phyloP scores from a whole-genome alignment of 2,329 filamentous ascomycete species.

The Colletotrichum godetiae region DNA sequence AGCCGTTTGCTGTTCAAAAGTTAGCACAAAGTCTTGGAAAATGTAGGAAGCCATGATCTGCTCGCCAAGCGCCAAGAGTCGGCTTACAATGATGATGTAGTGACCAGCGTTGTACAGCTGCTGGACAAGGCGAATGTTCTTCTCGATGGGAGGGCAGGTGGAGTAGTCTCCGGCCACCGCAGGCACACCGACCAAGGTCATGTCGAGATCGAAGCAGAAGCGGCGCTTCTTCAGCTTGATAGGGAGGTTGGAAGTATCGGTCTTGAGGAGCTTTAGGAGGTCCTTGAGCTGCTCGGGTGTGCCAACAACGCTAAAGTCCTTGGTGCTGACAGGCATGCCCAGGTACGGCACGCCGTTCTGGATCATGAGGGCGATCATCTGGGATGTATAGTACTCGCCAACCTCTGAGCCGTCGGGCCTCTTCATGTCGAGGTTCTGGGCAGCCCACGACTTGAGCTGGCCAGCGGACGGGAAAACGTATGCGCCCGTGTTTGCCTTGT shows the following conservation, averaged over 20 bases:
- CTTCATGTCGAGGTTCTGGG: conserved; percentile 39
- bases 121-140: conserved; percentile 43
- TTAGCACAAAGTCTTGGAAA: background rate
- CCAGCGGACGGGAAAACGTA: conserved; percentile 42
- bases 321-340: conserved; percentile 38
- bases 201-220: conserved; percentile 47
- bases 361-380: conserved; percentile 42
- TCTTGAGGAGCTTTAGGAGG: conserved; percentile 41
- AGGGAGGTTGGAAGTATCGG: conserved; percentile 34
- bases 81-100: conserved; percentile 44
- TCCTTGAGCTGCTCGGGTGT: conserved; percentile 44
- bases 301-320: conserved; percentile 43
- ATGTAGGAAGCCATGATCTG: background rate
- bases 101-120: conserved; percentile 44
- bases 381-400: conserved; percentile 43
- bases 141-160: conserved; percentile 44
- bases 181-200: conserved; percentile 44
- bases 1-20: conserved; percentile 39
- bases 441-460: conserved; percentile 40
- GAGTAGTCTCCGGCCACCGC: conserved; percentile 42
- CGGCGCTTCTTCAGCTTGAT: conserved; percentile 42
- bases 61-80: conserved; percentile 16
- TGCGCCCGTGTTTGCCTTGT: conserved; percentile 44
- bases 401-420: conserved; percentile 38
- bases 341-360: conserved; percentile 40